Evolutionary conservation across 1,139 yeast genomes (phyloP), one percentile per base, ranked within the genome.

Genomic region (Suhomyces guaymorum): DNA sequence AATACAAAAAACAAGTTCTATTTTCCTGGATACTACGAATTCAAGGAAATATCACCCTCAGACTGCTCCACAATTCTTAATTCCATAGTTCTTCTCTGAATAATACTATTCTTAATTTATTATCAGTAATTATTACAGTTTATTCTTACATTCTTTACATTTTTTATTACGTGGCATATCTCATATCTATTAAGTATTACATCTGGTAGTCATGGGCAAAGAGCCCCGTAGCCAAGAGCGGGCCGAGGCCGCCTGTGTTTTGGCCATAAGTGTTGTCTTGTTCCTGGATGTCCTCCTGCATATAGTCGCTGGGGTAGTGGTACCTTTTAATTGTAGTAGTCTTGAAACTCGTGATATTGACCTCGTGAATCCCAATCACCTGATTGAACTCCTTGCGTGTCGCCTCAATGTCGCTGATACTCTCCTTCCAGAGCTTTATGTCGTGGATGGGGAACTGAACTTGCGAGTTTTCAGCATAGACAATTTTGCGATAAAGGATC

Each of bases 371-470:
- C 9, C 61, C 55, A 16, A 59, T 47, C 14, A 52, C 49, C 5
- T 53, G 43, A 24, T 44, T 51, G 35, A 64, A 66, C 18, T 56
- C 52, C 8, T 41, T 36, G 13, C 75, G 46, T 1, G 57, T 47
- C 15, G 47, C 42, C 1, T 45, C 47, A 9, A 69, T 55, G 36
- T 62, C 56, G 10, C 51, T 45, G 15, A 66, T 51, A 21, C 55
- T 49, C 12, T 51, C 52, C 18, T 61, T 43, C 67, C 68, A 63
- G 30, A 47, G 47, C 28, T 51, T 54, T 7, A 66, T 47, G 35
- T 65, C 66, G 21, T 51, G 53, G 18, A 63, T 56, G 4, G 66
- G 66, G 33, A 65, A 61, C 13, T 47, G 34, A 12, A 42, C 46
- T 24, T 51, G 50, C n/a, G 55, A 51, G 7, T 43, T 38, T 16